Conservation (phyloP, 495 filamentous ascomycete genomes). For the Xeromyces bisporus region DNA sequence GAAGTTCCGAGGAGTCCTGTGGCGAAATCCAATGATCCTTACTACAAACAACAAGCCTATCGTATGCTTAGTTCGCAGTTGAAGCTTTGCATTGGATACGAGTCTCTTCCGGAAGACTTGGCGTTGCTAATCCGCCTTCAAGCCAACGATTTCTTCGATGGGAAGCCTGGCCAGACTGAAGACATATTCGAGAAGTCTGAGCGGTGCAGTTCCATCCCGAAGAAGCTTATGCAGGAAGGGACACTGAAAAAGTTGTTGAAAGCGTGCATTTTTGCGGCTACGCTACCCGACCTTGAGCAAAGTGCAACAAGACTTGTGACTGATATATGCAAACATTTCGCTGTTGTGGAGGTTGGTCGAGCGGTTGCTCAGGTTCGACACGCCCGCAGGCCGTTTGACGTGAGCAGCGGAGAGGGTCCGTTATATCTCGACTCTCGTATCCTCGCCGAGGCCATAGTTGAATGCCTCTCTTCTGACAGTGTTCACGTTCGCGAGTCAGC, state of each 20-base stretch:
- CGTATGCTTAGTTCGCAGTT: slow-evolving; percentile 70
- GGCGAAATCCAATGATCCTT: slow-evolving; percentile 58
- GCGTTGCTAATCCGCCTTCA: slow-evolving; percentile 69
- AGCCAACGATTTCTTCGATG: slow-evolving; percentile 63
- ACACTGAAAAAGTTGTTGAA: slow-evolving; percentile 73
- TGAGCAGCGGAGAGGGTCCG: slow-evolving; percentile 69
- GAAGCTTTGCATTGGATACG: slow-evolving; percentile 76
- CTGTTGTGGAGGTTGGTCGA: slow-evolving; percentile 75
- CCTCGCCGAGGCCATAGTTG: slow-evolving; percentile 73
- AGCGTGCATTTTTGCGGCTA: slow-evolving; percentile 71
- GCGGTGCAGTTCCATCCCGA: slow-evolving; percentile 61
- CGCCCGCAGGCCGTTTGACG: slow-evolving; percentile 57
- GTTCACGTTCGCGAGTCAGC: slow-evolving; percentile 68
- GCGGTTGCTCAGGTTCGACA: slow-evolving; percentile 62
- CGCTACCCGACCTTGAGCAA: slow-evolving; percentile 58
- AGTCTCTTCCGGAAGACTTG: slow-evolving; percentile 79
- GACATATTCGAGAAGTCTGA: slow-evolving; percentile 49
- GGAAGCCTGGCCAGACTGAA: slow-evolving; percentile 46
- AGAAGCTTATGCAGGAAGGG: slow-evolving; percentile 67
- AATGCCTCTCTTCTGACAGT: slow-evolving; percentile 72
- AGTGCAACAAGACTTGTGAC: slow-evolving; percentile 56
- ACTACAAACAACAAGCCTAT: slow-evolving; percentile 87
- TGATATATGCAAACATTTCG: slow-evolving; percentile 76
- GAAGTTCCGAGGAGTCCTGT: slow-evolving; percentile 50
- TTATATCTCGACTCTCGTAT: slow-evolving; percentile 70